These are phyloP conservation scores for Saussurea involucrata DNA, from an alignment of 129 eudicot genomes.

Conservation along the genomic window DNA sequence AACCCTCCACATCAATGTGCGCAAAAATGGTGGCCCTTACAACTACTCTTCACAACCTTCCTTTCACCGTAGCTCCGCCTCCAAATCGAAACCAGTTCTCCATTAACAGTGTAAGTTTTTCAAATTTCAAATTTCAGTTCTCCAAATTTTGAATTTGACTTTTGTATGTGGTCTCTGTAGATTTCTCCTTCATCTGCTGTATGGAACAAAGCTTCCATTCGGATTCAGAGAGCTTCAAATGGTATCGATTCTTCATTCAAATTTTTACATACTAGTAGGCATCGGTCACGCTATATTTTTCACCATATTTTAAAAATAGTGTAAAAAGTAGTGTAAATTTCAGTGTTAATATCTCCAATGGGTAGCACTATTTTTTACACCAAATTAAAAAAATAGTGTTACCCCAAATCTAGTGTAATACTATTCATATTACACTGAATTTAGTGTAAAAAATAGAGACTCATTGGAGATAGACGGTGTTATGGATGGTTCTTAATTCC, in stretches of 20 bases:
- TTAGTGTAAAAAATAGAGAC: too few species aligned
- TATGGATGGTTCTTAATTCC: not conserved
- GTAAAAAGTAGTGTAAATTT: too few species aligned
- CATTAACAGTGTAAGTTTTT: conserved; percentile 6
- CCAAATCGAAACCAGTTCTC: conserved; percentile 5
- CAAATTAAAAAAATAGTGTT: too few species aligned
- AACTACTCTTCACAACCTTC: conserved; percentile 14
- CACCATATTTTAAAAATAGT: too few species aligned
- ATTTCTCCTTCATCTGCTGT: conserved; percentile 11
- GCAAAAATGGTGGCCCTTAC: conserved; percentile 18
- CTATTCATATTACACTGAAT: too few species aligned
- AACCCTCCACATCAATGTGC: conserved; percentile 7
- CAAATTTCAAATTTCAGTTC: not conserved
- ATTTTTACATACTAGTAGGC: not conserved
- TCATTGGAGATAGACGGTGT: too few species aligned
- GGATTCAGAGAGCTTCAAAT: conserved; percentile 24
- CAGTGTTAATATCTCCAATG: too few species aligned
- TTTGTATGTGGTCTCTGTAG: not conserved
- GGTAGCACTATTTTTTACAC: too few species aligned
- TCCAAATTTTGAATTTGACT: not conserved
- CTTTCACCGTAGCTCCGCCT: conserved; percentile 16
- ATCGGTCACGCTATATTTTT: too few species aligned
- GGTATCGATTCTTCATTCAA: conserved; percentile 19
- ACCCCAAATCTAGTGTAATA: too few species aligned
- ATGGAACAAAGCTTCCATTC: conserved; percentile 21